Conservation (phyloP, 108 stramenopile species). For the Nitzschia inconspicua region DNA sequence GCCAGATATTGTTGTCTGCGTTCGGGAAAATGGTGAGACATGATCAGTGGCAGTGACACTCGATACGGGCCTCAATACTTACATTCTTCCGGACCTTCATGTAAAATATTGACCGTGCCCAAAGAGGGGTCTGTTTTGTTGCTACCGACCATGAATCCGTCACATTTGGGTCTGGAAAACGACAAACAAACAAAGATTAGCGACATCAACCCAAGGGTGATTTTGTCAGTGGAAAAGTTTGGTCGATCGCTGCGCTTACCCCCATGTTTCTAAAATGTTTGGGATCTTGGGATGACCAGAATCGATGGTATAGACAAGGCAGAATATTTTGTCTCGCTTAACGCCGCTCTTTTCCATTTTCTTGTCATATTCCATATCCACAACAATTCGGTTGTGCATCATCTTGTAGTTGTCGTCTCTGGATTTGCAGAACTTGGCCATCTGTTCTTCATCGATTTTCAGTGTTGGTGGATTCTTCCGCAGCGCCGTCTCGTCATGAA, state of each 20-base stretch:
- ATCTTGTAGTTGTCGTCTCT: slow-evolving; percentile 63
- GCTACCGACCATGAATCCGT: slow-evolving; percentile 95
- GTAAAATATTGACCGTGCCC: slow-evolving; percentile 84
- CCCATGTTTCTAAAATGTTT: slow-evolving; percentile 72
- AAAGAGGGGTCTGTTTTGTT: slow-evolving; percentile 72
- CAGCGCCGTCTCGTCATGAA: slow-evolving; percentile 77
- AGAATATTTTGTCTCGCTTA: slow-evolving; percentile 80
- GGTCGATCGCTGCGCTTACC: slow-evolving; percentile 37
- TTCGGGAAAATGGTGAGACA: background rate
- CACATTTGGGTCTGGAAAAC: slow-evolving; percentile 75
- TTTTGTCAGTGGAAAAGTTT: background rate
- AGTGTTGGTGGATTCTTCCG: slow-evolving; percentile 67
- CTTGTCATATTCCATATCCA: slow-evolving; percentile 68
- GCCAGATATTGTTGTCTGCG: slow-evolving; percentile 94
- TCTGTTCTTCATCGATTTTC: slow-evolving; percentile 30
- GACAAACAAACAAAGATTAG: background rate
- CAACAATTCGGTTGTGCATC: slow-evolving; percentile 68
- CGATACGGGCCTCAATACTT: background rate
- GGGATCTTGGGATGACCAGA: slow-evolving; percentile 62
- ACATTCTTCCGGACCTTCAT: slow-evolving; percentile 92
- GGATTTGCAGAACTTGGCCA: slow-evolving; percentile 40
- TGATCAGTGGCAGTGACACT: background rate
- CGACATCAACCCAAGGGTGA: background rate
- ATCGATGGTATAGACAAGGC: slow-evolving; percentile 82
- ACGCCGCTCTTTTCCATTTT: slow-evolving; percentile 42